These are phyloP conservation scores for Tetrahymena elliotti DNA, from an alignment of 73 alveolate genomes.

Conservation along the genomic window DNA sequence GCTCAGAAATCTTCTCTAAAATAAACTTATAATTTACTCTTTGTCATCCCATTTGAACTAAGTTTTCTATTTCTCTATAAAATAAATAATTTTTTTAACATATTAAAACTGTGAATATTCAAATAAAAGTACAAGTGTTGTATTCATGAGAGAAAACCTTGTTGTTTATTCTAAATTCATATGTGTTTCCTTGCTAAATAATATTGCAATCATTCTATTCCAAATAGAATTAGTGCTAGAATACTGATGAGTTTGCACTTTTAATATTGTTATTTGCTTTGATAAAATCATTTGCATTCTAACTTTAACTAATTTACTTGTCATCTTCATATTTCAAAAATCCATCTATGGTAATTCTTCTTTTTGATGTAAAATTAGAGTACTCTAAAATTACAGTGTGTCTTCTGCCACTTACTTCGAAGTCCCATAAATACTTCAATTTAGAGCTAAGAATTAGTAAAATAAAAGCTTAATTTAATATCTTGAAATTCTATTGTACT, in stretches of 20 bases:
- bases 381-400: not conserved
- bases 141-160: not conserved
- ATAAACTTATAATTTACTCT: not conserved
- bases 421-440: not conserved
- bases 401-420: not conserved
- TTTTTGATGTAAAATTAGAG: not conserved
- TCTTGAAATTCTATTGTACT: not conserved
- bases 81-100: not conserved
- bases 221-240: not conserved
- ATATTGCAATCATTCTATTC: not conserved
- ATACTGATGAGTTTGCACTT: not conserved
- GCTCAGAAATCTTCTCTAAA: not conserved
- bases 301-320: not conserved
- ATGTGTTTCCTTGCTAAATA: not conserved
- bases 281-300: not conserved
- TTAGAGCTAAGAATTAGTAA: not conserved
- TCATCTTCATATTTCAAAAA: not conserved
- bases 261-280: not conserved
- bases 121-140: not conserved
- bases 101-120: not conserved
- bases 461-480: not conserved
- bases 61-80: not conserved
- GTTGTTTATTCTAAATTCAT: not conserved
- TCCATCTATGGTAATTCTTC: not conserved
- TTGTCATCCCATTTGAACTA: not conserved